A percentile compares a stretch with the other conserved stretches of the same genome.
Conservation (phyloP, 2,329 filamentous ascomycete species). For the Curvularia verruculosa region DNA sequence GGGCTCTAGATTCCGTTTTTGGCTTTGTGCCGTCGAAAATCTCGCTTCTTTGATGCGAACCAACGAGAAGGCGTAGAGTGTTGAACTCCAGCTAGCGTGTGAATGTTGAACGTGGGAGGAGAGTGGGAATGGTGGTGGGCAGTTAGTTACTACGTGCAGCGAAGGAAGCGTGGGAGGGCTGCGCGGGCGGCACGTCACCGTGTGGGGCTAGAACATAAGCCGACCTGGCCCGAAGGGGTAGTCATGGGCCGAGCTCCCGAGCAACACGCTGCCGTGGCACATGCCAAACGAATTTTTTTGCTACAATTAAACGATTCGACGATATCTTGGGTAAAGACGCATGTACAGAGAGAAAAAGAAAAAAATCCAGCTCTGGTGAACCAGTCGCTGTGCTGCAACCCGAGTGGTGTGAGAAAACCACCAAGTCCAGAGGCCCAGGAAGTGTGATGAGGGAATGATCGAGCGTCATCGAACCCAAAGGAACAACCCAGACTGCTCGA, state of each 20-base stretch:
- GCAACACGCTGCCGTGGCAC: conserved; percentile 3
- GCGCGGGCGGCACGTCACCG: conserved; percentile 15
- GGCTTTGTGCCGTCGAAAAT: neutral
- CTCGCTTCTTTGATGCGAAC: conserved; percentile 3
- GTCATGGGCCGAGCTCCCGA: conserved; percentile 11
- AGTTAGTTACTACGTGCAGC: conserved; percentile 5
- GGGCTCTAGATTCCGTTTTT: conserved; percentile 2
- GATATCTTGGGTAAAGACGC: neutral
- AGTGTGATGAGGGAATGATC: conserved; percentile 2
- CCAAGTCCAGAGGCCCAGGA: neutral
- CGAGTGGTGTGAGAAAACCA: neutral
- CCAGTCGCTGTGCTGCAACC: neutral
- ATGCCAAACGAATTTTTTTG: neutral
- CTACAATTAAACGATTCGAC: neutral
- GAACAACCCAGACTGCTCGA: conserved; percentile 4
- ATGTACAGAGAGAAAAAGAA: no score
- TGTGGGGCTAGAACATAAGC: conserved; percentile 11
- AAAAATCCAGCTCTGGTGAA: neutral
- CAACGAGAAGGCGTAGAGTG: conserved; percentile 35
- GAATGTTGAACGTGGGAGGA: conserved; percentile 30
- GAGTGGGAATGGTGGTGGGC: conserved; percentile 12
- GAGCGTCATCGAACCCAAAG: conserved; percentile 7
- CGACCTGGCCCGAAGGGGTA: conserved; percentile 9
- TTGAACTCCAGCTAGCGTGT: conserved; percentile 43
- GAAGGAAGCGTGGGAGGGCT: conserved; percentile 11